A percentile compares a stretch with the other conserved stretches of the same genome.
phyloP scores from a whole-genome alignment of 192 early-diverging fungal species.

The Funneliformis mosseae region DNA sequence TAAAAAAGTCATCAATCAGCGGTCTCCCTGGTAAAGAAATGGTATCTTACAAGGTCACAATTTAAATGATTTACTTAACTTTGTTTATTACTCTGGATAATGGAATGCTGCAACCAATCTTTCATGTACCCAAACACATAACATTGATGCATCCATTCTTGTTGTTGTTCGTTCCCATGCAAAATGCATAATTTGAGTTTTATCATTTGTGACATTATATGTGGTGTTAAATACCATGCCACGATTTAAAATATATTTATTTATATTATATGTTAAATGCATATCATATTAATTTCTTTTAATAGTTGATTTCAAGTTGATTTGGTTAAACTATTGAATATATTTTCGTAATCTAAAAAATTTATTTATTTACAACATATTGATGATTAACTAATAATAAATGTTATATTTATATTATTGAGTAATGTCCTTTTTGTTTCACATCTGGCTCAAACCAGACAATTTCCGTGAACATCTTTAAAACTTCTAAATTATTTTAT shows the following conservation, averaged over 20 bases:
- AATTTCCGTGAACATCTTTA: neutral
- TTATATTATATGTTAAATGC: neutral
- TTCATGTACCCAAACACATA: neutral
- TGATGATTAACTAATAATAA: neutral
- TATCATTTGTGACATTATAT: neutral
- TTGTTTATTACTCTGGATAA: neutral
- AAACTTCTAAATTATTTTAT: neutral
- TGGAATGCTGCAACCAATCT: neutral
- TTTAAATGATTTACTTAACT: neutral
- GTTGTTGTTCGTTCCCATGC: neutral
- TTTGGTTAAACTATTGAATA: no score
- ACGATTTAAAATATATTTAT: neutral
- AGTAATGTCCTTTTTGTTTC: neutral
- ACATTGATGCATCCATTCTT: neutral
- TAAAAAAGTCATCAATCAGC: neutral
- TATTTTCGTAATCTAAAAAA: no score
- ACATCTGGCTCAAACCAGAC: neutral
- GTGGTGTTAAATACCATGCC: neutral
- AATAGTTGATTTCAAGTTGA: no score
- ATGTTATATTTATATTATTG: neutral
- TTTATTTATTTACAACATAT: no score
- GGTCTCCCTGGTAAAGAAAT: neutral
- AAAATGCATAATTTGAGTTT: neutral
- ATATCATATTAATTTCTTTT: no score
- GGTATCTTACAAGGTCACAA: neutral